Base-by-base conservation (phyloP, 192 early-diverging fungal genomes). In the Podila epicladia region DNA sequence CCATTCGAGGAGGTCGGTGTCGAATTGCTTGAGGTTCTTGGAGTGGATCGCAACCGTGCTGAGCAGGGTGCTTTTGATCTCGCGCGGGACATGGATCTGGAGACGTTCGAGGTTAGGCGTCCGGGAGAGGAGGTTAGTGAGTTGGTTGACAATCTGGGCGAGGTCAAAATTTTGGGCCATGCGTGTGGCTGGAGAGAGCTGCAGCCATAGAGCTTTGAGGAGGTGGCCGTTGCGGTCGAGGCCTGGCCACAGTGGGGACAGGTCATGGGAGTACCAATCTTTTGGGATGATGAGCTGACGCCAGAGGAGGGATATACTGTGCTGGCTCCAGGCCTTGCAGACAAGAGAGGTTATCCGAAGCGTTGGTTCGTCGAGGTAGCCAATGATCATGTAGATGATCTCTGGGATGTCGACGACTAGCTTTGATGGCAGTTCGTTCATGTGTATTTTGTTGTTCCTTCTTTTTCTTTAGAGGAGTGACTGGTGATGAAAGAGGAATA, bases 331-430 rank as follows among this genome's bases (percentile, higher is more conserved):
- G 20, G 41, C 51, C 24, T 59, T 62, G 48, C 71, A 72, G 57
- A 80, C 77, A 2, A 69, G 67, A 2, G 71, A 59, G 2, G 77
- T 67, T 3, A 38, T 63, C 28, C 63, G 48, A 45, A 73, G 66
- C 26, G 55, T 53, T 4, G 35, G 11, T 4, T 49, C 19, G 33
- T 69, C 62, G 9, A 73, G 61, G 38, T 22, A 41, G 55, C 67
- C 22, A 28, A 80, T 59, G 66, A 80, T 61, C 61, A 72, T 41
- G 29, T 22, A 45, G 26, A 80, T 19, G 51, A 80, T 80, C 51
- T 80, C 77, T 28, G 77, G 77, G 62, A 73, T 80, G 45, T 58
- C 59, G n/a, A 73, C 49, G 4, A 69, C 71, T 22, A 69, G 35
- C 22, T 29, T 45, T 20, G 67, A 69, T 28, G 74, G 67, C 9